Conservation (phyloP, 106 monocot species). For the Platanthera guangdongensis region DNA sequence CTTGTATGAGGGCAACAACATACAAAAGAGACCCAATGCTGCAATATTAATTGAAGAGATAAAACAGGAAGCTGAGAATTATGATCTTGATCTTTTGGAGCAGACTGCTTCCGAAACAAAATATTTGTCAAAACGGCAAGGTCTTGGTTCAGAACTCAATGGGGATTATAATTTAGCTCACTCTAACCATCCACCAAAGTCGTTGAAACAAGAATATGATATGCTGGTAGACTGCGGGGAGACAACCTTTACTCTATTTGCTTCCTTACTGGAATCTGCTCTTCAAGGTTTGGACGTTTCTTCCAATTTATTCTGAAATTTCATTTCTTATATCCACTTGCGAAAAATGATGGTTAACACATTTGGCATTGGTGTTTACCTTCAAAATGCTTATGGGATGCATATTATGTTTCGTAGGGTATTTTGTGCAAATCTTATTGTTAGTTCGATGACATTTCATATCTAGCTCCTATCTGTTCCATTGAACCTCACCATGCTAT, state of each 20-base stretch:
- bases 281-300: conserved; percentile 58
- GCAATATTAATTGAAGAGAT: conserved; percentile 83
- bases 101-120: conserved; percentile 19
- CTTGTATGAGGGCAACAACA: conserved; percentile 65
- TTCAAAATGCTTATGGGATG: neutral
- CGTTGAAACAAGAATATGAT: conserved; percentile 66
- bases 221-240: conserved; percentile 42
- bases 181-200: conserved; percentile 23
- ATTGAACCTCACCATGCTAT: neutral
- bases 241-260: conserved; percentile 63
- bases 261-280: conserved; percentile 90
- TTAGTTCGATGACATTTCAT: neutral
- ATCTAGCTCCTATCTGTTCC: neutral
- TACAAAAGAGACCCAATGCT: conserved; percentile 70
- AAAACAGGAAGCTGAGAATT: conserved; percentile 63
- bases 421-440: neutral
- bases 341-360: neutral
- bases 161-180: conserved; percentile 23
- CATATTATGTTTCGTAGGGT: neutral
- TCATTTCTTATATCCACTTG: neutral
- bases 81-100: conserved; percentile 48
- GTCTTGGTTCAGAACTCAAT: conserved; percentile 26
- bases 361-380: neutral
- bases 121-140: conserved; percentile 41
- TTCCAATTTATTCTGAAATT: neutral